Conservation (phyloP, 352 stramenopile genomes). For the Elongisporangium prolatum region DNA sequence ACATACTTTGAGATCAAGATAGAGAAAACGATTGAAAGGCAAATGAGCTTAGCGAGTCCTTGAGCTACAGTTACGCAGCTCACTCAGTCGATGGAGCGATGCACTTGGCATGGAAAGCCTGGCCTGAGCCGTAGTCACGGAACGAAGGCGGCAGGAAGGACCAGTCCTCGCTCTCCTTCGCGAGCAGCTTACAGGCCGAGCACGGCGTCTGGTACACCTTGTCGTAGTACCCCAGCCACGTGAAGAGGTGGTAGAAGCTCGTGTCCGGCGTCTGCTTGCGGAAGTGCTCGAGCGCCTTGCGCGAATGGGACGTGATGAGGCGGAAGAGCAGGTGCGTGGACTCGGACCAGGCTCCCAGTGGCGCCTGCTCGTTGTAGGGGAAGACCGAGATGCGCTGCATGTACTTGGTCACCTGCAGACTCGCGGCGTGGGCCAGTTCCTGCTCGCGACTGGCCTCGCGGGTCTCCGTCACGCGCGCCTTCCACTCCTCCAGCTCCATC, state of each 20-base stretch:
- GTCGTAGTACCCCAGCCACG: constrained; percentile 84
- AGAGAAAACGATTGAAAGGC: constrained; percentile 6
- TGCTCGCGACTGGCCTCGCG: constrained; percentile 80
- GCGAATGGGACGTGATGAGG: constrained; percentile 66
- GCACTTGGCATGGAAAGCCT: constrained; percentile 84
- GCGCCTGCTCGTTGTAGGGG: constrained; percentile 73
- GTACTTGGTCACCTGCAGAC: constrained; percentile 82
- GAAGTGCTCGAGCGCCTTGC: constrained; percentile 79
- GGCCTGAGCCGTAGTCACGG: constrained; percentile 74
- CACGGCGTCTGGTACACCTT: constrained; percentile 88
- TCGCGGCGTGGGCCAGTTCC: constrained; percentile 64
- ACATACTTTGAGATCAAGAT: constrained; percentile 3
- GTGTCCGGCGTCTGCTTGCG: constrained; percentile 81
- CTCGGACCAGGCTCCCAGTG: constrained; percentile 77
- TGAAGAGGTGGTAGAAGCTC: constrained; percentile 85
- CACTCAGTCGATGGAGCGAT: constrained; percentile 44
- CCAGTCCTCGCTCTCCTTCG: constrained; percentile 77
- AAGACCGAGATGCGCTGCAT: constrained; percentile 79
- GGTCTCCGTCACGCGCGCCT: constrained; percentile 69
- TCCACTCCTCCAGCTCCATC: constrained; percentile 86
- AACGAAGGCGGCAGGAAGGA: constrained; percentile 82
- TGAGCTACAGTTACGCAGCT: constrained; percentile 2
- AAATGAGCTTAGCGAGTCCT: neutral
- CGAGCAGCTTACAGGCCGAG: constrained; percentile 77
- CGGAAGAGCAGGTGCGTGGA: constrained; percentile 78